A percentile compares a stretch with the other conserved stretches of the same genome.
Evolutionary conservation across 202 grass and related monocot genomes (phyloP).

Genomic region (Panicum hallii): DNA sequence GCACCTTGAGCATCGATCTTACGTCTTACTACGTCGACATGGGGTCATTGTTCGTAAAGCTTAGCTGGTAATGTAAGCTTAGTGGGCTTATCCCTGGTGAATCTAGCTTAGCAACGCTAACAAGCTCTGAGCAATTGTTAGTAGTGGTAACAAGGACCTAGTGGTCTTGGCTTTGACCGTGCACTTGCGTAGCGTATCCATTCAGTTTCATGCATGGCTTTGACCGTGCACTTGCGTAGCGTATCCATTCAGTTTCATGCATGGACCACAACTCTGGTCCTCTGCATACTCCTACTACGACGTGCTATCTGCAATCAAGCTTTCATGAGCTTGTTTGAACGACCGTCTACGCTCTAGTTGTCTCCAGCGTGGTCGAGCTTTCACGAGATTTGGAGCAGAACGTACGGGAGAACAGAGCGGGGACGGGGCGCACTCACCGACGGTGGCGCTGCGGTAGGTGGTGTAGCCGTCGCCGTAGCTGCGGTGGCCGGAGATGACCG

Average conservation of each 20-base stretch:
- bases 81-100: background rate
- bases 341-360: background rate
- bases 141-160: background rate
- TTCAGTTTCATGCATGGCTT: constrained; percentile 6
- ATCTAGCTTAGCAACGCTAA: background rate
- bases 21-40: background rate
- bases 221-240: background rate
- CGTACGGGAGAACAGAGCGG: background rate
- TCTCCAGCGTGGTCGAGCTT: background rate
- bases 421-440: constrained; percentile 51
- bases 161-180: constrained; percentile 10
- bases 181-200: background rate
- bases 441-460: constrained; percentile 74
- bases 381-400: background rate
- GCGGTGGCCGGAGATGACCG: constrained; percentile 68
- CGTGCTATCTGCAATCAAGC: background rate
- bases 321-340: background rate
- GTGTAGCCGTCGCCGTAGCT: constrained; percentile 72
- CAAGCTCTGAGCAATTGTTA: background rate
- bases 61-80: background rate
- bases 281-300: background rate
- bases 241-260: background rate
- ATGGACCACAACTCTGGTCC: background rate
- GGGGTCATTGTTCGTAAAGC: background rate
- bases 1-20: constrained; percentile 8